Evolutionary conservation across 2,329 filamentous ascomycete species (phyloP).

Genomic region (Neonectria magnoliae): DNA sequence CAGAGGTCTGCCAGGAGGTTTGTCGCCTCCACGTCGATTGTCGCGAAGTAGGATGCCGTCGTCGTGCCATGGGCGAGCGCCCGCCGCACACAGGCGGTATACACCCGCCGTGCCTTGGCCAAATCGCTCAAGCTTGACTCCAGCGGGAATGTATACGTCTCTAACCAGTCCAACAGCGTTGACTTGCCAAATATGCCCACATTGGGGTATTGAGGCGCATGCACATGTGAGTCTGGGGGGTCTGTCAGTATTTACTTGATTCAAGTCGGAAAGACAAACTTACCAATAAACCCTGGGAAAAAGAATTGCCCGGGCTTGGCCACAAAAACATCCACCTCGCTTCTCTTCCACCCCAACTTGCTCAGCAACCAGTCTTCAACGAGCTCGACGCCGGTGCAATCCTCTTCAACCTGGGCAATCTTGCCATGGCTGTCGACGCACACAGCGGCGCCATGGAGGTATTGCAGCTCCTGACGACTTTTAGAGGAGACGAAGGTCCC

Average conservation of each 20-base stretch:
- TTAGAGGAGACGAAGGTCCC: conserved; percentile 67
- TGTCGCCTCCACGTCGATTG: conserved; percentile 86
- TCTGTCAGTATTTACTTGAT: conserved; percentile 22
- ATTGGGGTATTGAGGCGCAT: conserved; percentile 95
- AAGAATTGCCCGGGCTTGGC: conserved; percentile 72
- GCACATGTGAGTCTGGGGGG: conserved; percentile 85
- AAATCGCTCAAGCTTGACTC: conserved; percentile 78
- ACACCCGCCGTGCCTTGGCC: conserved; percentile 73
- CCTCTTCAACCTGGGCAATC: conserved; percentile 59
- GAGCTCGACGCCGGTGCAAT: conserved; percentile 45
- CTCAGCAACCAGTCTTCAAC: conserved; percentile 48
- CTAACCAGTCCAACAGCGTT: conserved; percentile 92
- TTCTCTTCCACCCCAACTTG: conserved; percentile 57
- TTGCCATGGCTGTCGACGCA: conserved; percentile 61
- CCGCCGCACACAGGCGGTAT: conserved; percentile 79
- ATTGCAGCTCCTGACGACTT: conserved; percentile 58
- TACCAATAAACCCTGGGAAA: conserved; percentile 85
- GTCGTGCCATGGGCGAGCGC: conserved; percentile 93
- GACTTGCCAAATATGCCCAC: conserved; percentile 92
- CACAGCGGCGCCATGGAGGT: conserved; percentile 60
- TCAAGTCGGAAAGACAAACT: conserved; percentile 33
- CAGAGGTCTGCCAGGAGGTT: conserved; percentile 90
- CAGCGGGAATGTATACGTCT: conserved; percentile 94
- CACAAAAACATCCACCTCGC: conserved; percentile 50
- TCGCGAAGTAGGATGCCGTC: conserved; percentile 94